Conservation (phyloP, 192 early-diverging fungal species). For the Linnemannia zychae region DNA sequence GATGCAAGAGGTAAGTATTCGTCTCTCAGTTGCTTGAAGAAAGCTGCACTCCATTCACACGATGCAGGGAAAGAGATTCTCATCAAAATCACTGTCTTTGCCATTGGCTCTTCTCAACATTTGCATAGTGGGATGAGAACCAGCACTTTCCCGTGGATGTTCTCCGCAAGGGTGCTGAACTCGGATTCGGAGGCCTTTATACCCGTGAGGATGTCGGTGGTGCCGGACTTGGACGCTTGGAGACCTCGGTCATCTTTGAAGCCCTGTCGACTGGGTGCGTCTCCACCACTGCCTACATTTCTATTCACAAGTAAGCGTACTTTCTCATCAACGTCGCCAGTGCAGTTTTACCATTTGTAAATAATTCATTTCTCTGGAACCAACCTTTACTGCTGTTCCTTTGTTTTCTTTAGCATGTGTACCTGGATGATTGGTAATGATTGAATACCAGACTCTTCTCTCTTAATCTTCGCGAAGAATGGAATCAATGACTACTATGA, state of each 20-base stretch:
- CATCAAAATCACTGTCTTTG: neutral
- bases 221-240: conserved; percentile 61
- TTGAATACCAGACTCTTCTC: neutral
- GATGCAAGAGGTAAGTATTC: conserved; percentile 59
- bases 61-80: neutral
- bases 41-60: neutral
- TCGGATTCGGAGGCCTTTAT: conserved; percentile 68
- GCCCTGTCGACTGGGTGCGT: conserved; percentile 65
- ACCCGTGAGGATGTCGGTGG: conserved; percentile 65
- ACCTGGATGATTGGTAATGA: conserved; percentile 69
- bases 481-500: neutral
- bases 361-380: neutral
- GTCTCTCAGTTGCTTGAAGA: neutral
- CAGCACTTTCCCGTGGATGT: conserved; percentile 62
- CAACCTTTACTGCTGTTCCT: neutral
- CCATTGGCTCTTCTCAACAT: neutral
- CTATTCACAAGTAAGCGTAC: conserved; percentile 65
- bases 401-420: conserved; percentile 55
- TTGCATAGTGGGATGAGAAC: conserved; percentile 64
- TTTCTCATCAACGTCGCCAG: too few species aligned
- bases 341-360: neutral
- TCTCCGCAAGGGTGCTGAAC: conserved; percentile 65
- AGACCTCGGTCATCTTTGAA: conserved; percentile 69
- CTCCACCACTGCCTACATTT: conserved; percentile 68
- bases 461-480: neutral